Percentiles rank a stretch among this genome's conserved stretches.
Evolutionary conservation across 2,329 filamentous ascomycete species (phyloP).

Genomic region (Epichloe uncinata): DNA sequence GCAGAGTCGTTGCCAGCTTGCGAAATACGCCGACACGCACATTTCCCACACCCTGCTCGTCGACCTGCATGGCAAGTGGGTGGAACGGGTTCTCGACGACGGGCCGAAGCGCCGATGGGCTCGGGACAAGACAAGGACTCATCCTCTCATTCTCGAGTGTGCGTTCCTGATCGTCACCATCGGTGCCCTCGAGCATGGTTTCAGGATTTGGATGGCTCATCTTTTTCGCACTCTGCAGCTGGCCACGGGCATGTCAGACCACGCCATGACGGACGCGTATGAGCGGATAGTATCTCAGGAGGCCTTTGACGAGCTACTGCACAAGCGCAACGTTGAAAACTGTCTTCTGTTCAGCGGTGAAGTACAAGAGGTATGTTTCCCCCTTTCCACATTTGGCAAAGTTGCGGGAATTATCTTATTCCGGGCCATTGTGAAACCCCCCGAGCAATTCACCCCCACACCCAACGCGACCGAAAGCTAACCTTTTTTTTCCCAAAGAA

Average conservation of each 20-base stretch:
- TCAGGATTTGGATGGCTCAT: background rate
- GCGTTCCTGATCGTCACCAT: conserved; percentile 2
- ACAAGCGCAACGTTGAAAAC: background rate
- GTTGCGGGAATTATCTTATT: conserved; percentile 10
- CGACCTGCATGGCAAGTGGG: background rate
- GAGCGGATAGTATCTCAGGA: background rate
- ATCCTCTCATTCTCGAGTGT: conserved; percentile 7
- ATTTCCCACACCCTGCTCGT: background rate
- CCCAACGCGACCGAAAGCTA: conserved; percentile 5
- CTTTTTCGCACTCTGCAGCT: conserved; percentile 3
- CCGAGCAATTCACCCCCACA: too few relatives aligned
- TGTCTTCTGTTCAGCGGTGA: conserved; percentile 8
- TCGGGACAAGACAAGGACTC: background rate
- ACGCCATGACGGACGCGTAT: background rate
- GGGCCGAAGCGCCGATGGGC: background rate
- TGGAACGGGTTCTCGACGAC: background rate
- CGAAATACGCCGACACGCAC: background rate
- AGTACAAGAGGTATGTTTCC: conserved; percentile 4
- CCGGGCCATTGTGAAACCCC: too few relatives aligned
- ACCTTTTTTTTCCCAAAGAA: conserved; percentile 12
- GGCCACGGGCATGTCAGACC: background rate
- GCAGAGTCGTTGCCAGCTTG: background rate
- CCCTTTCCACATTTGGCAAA: background rate
- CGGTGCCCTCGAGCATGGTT: background rate
- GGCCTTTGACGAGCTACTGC: conserved; percentile 4